These are phyloP conservation scores for Trypethelium eluteriae DNA, from an alignment of 495 filamentous ascomycete genomes.

Conservation along the genomic window DNA sequence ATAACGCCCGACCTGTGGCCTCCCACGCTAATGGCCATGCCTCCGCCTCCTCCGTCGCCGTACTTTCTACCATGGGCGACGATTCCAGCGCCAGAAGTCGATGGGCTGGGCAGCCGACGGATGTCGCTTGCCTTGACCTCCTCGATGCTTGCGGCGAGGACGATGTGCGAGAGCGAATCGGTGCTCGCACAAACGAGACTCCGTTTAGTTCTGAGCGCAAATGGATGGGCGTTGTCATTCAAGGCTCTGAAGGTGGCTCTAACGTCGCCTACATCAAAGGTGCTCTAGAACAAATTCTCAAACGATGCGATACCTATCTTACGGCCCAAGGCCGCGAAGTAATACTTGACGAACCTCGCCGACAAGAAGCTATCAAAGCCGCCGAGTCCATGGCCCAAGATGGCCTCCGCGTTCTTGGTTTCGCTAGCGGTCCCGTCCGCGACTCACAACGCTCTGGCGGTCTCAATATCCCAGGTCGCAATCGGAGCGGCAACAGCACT, in stretches of 20 bases:
- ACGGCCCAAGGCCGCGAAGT: conserved; percentile 80
- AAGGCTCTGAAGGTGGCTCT: conserved; percentile 41
- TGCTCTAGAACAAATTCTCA: conserved; percentile 78
- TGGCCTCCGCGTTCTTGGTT: conserved; percentile 84
- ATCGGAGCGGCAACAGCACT: conserved; percentile 41
- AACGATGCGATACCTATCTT: conserved; percentile 83
- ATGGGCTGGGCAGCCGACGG: conserved; percentile 95
- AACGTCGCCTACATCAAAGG: conserved; percentile 92
- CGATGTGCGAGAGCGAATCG: conserved; percentile 78
- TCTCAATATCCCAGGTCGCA: conserved; percentile 29
- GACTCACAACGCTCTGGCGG: conserved; percentile 27
- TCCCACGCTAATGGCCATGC: conserved; percentile 52
- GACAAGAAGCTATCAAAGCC: conserved; percentile 66
- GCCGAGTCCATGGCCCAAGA: conserved; percentile 85
- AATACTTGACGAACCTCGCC: conserved; percentile 69
- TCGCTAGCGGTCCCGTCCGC: conserved; percentile 64
- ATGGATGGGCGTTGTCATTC: conserved; percentile 94
- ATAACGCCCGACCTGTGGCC: conserved; percentile 75
- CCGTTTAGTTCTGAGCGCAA: conserved; percentile 96
- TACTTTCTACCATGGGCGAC: conserved; percentile 62
- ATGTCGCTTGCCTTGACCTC: conserved; percentile 89
- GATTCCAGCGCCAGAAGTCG: conserved; percentile 62
- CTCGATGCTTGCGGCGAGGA: conserved; percentile 83
- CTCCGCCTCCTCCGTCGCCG: conserved; percentile 61
- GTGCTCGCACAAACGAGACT: conserved; percentile 68